Percentiles rank a stretch among this genome's conserved stretches.
phyloP scores from a whole-genome alignment of 768 basidiomycete genomes.

The Pholiota microspora region DNA sequence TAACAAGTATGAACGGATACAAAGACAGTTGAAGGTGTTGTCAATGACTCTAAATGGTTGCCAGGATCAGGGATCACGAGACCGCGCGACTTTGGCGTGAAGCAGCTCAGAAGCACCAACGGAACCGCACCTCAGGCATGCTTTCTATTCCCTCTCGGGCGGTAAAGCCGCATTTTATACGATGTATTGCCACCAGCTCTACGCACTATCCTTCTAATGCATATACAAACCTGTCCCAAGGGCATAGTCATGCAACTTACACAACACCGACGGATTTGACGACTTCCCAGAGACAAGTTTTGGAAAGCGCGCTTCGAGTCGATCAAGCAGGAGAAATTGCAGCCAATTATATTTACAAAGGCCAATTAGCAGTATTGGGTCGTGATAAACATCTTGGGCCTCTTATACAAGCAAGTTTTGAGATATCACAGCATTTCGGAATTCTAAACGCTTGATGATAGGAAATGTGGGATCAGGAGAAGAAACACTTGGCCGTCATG shows the following conservation, averaged over 20 bases:
- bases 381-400: constrained; percentile 51
- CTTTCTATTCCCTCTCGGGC: neutral
- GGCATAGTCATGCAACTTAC: constrained; percentile 38
- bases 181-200: constrained; percentile 7
- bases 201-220: constrained; percentile 33
- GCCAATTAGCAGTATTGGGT: constrained; percentile 77
- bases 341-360: constrained; percentile 93
- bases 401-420: constrained; percentile 67
- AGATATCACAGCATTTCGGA: neutral
- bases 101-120: neutral
- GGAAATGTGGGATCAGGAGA: constrained; percentile 99
- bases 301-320: constrained; percentile 77
- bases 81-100: constrained; percentile 5
- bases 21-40: constrained; percentile 7
- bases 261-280: constrained; percentile 58
- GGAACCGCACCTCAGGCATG: neutral
- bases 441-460: constrained; percentile 26
- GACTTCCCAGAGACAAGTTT: constrained; percentile 40
- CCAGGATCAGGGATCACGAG: constrained; percentile 7
- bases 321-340: constrained; percentile 97
- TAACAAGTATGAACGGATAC: constrained; percentile 4
- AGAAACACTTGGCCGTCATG: constrained; percentile 86
- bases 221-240: constrained; percentile 42
- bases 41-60: neutral
- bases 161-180: neutral